Conservation (phyloP, 2,329 filamentous ascomycete genomes). For the Sporothrix humicola region DNA sequence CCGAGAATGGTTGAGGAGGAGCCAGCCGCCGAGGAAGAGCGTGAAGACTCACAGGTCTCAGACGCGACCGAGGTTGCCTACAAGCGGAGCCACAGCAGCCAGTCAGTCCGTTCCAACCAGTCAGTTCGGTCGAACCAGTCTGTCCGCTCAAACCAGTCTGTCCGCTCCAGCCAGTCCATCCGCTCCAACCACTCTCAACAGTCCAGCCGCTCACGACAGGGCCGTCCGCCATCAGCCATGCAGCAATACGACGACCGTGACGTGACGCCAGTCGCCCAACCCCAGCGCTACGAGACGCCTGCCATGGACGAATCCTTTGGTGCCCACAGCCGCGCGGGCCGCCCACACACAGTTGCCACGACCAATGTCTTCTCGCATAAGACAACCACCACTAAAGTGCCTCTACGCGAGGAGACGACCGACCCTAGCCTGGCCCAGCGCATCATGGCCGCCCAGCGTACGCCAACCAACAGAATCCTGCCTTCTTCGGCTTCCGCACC, state of each 20-base stretch:
- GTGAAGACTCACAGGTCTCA: neutral
- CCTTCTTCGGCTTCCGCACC: neutral
- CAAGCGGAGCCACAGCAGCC: neutral
- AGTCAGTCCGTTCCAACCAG: neutral
- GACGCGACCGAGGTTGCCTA: slow-evolving; percentile 11
- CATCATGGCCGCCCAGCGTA: slow-evolving; percentile 49
- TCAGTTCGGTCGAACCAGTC: neutral
- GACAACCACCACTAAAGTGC: slow-evolving; percentile 58
- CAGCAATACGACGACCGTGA: slow-evolving; percentile 2
- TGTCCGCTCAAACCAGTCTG: neutral
- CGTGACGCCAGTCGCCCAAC: neutral
- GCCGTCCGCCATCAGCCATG: neutral
- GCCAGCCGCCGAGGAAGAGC: neutral
- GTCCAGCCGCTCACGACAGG: slow-evolving; percentile 10
- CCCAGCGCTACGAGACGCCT: slow-evolving; percentile 24
- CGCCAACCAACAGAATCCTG: slow-evolving; percentile 46
- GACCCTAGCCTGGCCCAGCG: slow-evolving; percentile 53
- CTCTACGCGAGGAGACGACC: slow-evolving; percentile 54
- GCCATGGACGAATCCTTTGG: neutral
- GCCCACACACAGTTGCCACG: slow-evolving; percentile 55
- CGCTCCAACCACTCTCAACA: neutral
- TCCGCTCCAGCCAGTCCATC: neutral
- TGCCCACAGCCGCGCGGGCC: slow-evolving; percentile 37
- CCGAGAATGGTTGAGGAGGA: neutral
- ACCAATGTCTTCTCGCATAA: slow-evolving; percentile 51